phyloP scores from a whole-genome alignment of 2,329 filamentous ascomycete species.

The Fusarium papillatum region DNA sequence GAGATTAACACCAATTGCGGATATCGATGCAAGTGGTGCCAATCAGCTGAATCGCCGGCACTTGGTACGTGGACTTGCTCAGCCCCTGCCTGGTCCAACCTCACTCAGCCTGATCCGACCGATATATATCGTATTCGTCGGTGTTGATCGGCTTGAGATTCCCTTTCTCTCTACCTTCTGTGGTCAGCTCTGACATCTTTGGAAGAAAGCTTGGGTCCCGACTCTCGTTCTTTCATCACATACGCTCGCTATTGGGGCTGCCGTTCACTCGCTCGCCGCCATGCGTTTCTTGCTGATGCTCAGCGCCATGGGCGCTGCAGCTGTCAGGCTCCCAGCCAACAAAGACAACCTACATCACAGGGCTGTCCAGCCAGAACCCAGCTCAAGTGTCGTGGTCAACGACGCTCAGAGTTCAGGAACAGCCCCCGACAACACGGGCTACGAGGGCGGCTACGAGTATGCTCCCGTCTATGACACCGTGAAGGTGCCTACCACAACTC shows the following conservation, averaged over 20 bases:
- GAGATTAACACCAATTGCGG: constrained; percentile 30
- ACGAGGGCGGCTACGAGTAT: constrained; percentile 1
- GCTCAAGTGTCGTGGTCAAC: neutral
- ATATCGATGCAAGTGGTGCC: constrained; percentile 26
- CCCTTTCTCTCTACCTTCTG: constrained; percentile 1
- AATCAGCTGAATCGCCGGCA: constrained; percentile 17
- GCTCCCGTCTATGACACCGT: neutral
- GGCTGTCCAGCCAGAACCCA: constrained; percentile 5
- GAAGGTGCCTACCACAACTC: constrained; percentile 6
- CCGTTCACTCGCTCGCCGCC: constrained; percentile 24
- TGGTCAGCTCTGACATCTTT: constrained; percentile 17
- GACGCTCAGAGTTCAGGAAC: neutral
- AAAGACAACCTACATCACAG: constrained; percentile 20
- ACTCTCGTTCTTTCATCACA: constrained; percentile 33
- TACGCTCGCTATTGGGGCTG: constrained; percentile 28
- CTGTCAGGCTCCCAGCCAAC: constrained; percentile 26
- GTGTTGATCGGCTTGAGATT: constrained; percentile 6
- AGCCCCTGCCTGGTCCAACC: constrained; percentile 37
- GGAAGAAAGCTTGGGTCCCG: constrained; percentile 5
- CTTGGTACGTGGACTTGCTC: constrained; percentile 40
- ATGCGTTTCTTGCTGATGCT: constrained; percentile 42
- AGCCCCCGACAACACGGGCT: neutral
- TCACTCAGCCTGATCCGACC: constrained; percentile 16
- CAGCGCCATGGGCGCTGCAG: constrained; percentile 35
- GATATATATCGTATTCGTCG: constrained; percentile 36